phyloP scores from a whole-genome alignment of 257 asterid species.

The Solanum etuberosum region DNA sequence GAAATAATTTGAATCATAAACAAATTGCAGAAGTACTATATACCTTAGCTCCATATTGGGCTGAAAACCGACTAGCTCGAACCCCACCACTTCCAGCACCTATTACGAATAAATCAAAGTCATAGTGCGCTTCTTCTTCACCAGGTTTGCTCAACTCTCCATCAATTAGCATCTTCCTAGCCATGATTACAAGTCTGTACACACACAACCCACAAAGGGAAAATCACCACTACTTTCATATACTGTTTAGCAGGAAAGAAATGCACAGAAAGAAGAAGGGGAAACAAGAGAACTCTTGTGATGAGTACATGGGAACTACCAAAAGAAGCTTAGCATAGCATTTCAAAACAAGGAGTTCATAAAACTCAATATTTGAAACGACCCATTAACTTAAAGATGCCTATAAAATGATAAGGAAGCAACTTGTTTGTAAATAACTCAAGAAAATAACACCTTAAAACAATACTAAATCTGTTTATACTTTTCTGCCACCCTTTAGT shows the following conservation, averaged over 20 bases:
- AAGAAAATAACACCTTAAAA: background rate
- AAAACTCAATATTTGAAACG: background rate
- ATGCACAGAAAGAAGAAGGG: background rate
- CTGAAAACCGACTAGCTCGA: slow-evolving; percentile 83
- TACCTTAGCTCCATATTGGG: slow-evolving; percentile 93
- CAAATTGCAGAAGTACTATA: background rate
- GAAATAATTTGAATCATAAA: background rate
- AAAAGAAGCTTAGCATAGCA: background rate
- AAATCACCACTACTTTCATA: background rate
- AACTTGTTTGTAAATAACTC: background rate
- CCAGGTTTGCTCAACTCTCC: slow-evolving; percentile 39
- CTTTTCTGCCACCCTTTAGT: background rate
- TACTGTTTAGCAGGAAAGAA: background rate
- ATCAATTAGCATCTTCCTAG: slow-evolving; percentile 90
- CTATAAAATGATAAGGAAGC: background rate
- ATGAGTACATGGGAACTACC: slow-evolving; percentile 1
- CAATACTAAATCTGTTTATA: background rate
- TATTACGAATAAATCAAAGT: slow-evolving; percentile 84
- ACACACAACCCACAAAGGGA: slow-evolving; percentile 11
- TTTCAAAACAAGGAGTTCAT: background rate
- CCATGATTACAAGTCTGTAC: slow-evolving; percentile 39
- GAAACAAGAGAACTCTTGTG: background rate
- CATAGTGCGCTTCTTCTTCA: slow-evolving; percentile 46
- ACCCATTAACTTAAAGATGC: background rate
- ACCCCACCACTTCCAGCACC: slow-evolving; percentile 99